Evolutionary conservation across 176 grass and related monocot genomes (phyloP).

Genomic region (Rhynchospora pubera): DNA sequence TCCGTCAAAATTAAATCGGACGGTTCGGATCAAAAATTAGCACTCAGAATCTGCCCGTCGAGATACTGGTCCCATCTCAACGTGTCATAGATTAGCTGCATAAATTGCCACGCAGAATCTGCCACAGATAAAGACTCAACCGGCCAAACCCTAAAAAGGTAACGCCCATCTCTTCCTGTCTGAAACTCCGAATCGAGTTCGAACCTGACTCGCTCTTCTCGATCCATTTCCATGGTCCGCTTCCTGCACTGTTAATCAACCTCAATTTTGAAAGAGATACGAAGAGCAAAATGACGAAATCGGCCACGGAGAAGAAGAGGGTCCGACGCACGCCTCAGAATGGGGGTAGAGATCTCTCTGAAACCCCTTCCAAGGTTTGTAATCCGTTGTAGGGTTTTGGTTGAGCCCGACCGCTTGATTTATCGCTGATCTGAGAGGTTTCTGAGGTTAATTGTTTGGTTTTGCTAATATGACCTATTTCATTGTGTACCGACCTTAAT

Average conservation of each 20-base stretch:
- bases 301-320: slow-evolving; percentile 36
- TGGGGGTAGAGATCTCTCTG: slow-evolving; percentile 36
- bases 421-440: neutral
- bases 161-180: neutral
- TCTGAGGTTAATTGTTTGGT: neutral
- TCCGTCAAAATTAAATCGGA: too few relatives aligned
- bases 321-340: slow-evolving; percentile 32
- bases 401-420: neutral
- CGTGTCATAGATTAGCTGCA: neutral
- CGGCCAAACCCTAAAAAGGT: neutral
- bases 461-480: neutral
- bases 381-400: slow-evolving; percentile 7
- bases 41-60: too few relatives aligned
- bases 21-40: too few relatives aligned
- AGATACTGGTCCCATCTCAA: too few relatives aligned
- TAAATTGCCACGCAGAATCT: neutral
- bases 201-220: neutral
- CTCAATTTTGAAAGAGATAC: neutral
- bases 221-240: neutral
- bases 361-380: slow-evolving; percentile 32
- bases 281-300: slow-evolving; percentile 33
- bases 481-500: neutral
- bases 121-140: neutral
- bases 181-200: neutral
- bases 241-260: slow-evolving; percentile 7